Percentiles rank a stretch among this genome's conserved stretches.
Conservation (phyloP, 768 basidiomycete species). For the Xerocomellus dryophilus region DNA sequence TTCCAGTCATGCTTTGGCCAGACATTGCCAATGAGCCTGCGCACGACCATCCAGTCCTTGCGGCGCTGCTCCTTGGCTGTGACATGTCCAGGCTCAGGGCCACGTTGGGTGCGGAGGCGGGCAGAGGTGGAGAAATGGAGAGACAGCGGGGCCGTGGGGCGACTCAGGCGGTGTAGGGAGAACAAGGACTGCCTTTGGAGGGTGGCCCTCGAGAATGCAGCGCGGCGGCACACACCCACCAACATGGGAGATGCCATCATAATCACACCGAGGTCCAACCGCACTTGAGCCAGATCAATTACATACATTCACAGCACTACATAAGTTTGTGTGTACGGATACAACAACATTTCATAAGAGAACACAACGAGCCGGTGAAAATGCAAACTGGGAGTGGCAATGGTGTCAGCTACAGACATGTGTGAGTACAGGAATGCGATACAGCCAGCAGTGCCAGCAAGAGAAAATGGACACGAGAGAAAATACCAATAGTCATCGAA, state of each 20-base stretch:
- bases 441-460: slow-evolving; percentile 8
- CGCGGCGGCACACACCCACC: slow-evolving; percentile 23
- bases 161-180: not conserved
- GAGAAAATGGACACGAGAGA: slow-evolving; percentile 2
- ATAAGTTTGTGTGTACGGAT: slow-evolving; percentile 2
- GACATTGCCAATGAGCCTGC: slow-evolving; percentile 78
- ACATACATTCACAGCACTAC: not conserved
- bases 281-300: too few species aligned
- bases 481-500: slow-evolving; percentile 3
- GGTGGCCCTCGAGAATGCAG: slow-evolving; percentile 11
- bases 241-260: slow-evolving; percentile 19
- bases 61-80: slow-evolving; percentile 52
- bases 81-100: slow-evolving; percentile 8
- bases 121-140: slow-evolving; percentile 20
- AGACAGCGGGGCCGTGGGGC: not conserved
- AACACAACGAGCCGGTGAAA: not conserved
- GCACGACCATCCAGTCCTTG: slow-evolving; percentile 86
- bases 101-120: slow-evolving; percentile 12
- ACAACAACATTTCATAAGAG: not conserved
- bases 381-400: not conserved
- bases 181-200: slow-evolving; percentile 9
- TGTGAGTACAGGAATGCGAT: slow-evolving; percentile 22
- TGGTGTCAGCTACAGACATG: slow-evolving; percentile 16
- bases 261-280: not conserved
- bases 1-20: slow-evolving; percentile 89